Conservation (phyloP, 257 asterid genomes). For the Galeopsis tetrahit region DNA sequence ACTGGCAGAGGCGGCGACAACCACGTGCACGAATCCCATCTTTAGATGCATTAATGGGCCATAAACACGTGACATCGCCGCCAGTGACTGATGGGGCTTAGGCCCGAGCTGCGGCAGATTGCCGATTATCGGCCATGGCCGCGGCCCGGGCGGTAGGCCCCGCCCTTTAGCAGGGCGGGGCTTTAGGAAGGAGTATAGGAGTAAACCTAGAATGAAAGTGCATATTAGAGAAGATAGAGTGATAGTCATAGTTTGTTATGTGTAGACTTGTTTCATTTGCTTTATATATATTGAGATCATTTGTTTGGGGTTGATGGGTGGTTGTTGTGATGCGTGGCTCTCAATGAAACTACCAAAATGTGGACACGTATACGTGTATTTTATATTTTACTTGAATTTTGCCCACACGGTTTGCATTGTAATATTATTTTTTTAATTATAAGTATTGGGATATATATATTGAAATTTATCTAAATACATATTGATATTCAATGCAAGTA, state of each 20-base stretch:
- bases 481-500: too few relatives aligned
- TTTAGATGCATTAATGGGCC: constrained; percentile 86
- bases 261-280: too few relatives aligned
- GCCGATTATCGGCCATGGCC: constrained; percentile 89
- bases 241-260: neutral
- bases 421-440: too few relatives aligned
- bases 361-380: too few relatives aligned
- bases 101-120: constrained; percentile 76
- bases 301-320: too few relatives aligned
- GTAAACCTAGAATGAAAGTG: constrained; percentile 29
- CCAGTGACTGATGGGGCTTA: constrained; percentile 81
- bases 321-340: too few relatives aligned
- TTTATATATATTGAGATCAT: too few relatives aligned
- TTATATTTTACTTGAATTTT: too few relatives aligned
- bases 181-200: constrained; percentile 31
- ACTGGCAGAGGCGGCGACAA: constrained; percentile 77
- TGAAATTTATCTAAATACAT: too few relatives aligned
- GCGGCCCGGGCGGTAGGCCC: constrained; percentile 84
- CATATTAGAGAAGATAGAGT: constrained; percentile 1
- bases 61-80: constrained; percentile 63
- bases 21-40: constrained; percentile 77
- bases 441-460: too few relatives aligned
- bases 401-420: too few relatives aligned
- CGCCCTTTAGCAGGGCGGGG: neutral
- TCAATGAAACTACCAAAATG: too few relatives aligned